Percentiles rank a stretch among this genome's conserved stretches.
These are phyloP conservation scores for Trichocomaceae sp. DNA, from an alignment of 2,329 filamentous ascomycete species.

Conservation along the genomic window DNA sequence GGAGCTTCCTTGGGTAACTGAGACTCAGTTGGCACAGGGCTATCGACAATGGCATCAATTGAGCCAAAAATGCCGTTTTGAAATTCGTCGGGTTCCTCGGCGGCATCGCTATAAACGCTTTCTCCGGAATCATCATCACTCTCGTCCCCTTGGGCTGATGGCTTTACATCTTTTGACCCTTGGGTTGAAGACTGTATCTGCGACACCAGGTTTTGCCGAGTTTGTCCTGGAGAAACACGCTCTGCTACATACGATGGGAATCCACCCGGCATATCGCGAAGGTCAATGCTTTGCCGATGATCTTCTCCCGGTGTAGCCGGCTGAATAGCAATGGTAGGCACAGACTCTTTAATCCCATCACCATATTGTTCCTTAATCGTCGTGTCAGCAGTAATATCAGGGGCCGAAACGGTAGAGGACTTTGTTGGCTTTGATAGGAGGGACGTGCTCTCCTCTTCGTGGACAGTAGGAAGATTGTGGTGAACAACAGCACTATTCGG, in stretches of 20 bases:
- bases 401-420: background rate
- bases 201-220: background rate
- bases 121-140: conserved; percentile 34
- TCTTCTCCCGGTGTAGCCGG: conserved; percentile 44
- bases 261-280: conserved; percentile 45
- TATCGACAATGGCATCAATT: conserved; percentile 44
- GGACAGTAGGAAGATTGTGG: conserved; percentile 7
- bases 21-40: conserved; percentile 18
- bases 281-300: conserved; percentile 19
- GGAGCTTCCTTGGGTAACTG: conserved; percentile 10
- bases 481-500: background rate
- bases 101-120: conserved; percentile 44
- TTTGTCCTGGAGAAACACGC: conserved; percentile 15
- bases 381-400: background rate
- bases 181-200: background rate
- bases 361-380: background rate
- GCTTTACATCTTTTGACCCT: background rate
- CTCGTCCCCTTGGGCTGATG: background rate
- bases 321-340: conserved; percentile 43
- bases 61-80: conserved; percentile 44
- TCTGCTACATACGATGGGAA: conserved; percentile 47
- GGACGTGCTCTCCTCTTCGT: conserved; percentile 6
- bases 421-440: background rate
- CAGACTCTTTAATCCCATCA: conserved; percentile 11
- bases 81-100: conserved; percentile 30